Evolutionary conservation across 345 rosid genomes (phyloP), one percentile per base, ranked within the genome.

Genomic region (Rhodamnia argentea): DNA sequence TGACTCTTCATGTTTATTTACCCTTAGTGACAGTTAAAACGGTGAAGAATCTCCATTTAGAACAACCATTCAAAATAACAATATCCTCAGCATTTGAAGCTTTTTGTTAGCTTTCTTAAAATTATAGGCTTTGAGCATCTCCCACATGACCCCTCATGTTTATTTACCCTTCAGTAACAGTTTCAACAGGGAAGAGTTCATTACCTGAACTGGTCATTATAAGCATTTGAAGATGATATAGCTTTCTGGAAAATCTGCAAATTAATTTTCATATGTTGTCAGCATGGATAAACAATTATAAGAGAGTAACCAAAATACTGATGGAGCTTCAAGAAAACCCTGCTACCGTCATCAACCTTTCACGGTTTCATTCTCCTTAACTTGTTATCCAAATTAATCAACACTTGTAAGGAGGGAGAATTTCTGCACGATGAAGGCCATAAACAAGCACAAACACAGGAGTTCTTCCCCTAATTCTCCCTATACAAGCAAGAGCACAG

Each of bases 231-330:
- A 51, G 99, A 93, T 44, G 99, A 97, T 83, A 97, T 97, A 44
- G 99, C 99, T 88, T 97, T 97, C 92, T 97, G 99, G 93, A 97
- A 97, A 89, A 97, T 97, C 99, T 97, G 98, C 90, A 92, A 88
- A 42, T 86, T 23, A 50, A 82, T 55, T 88, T 86, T 55, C 51
- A 22, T 55, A 22, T 87, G 84, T 29, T 76, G 86, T 13, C 32
- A 74, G 59, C 87, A 81, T 4, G n/a, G 60, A 40, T 54, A 29
- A 87, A 53, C 22, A 64, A 24, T 42, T 12, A 32, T 47, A 70
- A 83, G 85, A 37, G 16, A 62, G 52, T 24, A 54, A 11, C 3
- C 57, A 24, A 32, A 51, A 22, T n/a, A 23, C 14, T 50, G 14
- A 8, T 13, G 13, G 37, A 51, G 52, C 52, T 51, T 51, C 52